Evolutionary conservation across 805 yeast genomes (phyloP).

Genomic region (Kregervanrija pseudodelftensis): DNA sequence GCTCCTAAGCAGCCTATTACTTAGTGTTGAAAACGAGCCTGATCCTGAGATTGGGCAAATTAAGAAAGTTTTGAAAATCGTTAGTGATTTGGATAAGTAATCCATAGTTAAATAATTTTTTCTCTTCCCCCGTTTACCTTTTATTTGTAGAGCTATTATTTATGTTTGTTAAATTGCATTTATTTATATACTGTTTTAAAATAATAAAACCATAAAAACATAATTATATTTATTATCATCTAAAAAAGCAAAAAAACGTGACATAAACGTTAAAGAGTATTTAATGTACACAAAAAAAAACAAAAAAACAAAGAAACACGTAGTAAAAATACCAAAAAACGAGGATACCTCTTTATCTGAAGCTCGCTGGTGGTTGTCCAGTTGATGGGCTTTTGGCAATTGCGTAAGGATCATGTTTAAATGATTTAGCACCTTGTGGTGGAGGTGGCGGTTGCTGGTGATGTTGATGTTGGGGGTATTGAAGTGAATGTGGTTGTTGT

Average conservation of each 20-base stretch:
- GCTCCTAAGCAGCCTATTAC: slow-evolving; percentile 74
- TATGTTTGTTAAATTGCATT: background rate
- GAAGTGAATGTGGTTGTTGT: slow-evolving; percentile 11
- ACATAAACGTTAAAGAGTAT: too few relatives aligned
- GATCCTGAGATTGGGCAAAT: slow-evolving; percentile 35
- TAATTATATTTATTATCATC: too few relatives aligned
- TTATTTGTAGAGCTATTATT: background rate
- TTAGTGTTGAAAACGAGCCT: slow-evolving; percentile 86
- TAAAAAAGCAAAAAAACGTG: too few relatives aligned
- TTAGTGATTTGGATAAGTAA: slow-evolving; percentile 22
- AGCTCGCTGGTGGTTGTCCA: too few relatives aligned
- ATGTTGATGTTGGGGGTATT: slow-evolving; percentile 8
- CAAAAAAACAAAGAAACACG: too few relatives aligned
- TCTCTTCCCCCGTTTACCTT: background rate
- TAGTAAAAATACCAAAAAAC: too few relatives aligned
- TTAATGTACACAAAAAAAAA: too few relatives aligned
- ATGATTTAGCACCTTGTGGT: slow-evolving; percentile 9
- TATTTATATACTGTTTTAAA: background rate
- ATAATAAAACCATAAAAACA: background rate
- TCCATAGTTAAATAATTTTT: background rate
- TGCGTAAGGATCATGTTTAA: slow-evolving; percentile 21
- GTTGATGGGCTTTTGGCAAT: slow-evolving; percentile 8
- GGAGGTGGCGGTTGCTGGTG: slow-evolving; percentile 13
- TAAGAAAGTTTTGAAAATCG: slow-evolving; percentile 27
- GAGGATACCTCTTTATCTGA: too few relatives aligned